These are phyloP conservation scores for Strombidium stylifer DNA, from an alignment of 73 alveolate genomes.

Conservation along the genomic window DNA sequence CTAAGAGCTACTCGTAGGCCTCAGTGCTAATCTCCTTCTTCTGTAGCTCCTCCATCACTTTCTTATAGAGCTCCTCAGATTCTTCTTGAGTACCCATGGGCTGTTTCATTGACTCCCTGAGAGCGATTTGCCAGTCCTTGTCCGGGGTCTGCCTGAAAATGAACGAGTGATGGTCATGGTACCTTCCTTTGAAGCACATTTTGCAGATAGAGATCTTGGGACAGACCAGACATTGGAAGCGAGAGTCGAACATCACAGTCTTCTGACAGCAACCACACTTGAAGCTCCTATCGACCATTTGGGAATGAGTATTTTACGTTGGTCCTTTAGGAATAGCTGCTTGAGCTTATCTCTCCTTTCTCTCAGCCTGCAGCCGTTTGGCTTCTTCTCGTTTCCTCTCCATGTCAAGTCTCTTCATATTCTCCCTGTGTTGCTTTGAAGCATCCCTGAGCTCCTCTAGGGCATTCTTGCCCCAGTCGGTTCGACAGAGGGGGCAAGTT, in stretches of 20 bases:
- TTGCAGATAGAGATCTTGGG: slow-evolving; percentile 32
- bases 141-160: slow-evolving; percentile 33
- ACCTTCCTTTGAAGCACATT: slow-evolving; percentile 30
- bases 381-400: background rate
- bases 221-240: slow-evolving; percentile 38
- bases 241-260: slow-evolving; percentile 32
- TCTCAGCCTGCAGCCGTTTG: background rate
- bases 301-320: background rate
- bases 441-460: slow-evolving; percentile 46
- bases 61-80: slow-evolving; percentile 37
- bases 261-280: slow-evolving; percentile 54
- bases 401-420: background rate
- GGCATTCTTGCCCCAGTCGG: slow-evolving; percentile 63
- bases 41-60: slow-evolving; percentile 42
- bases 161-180: slow-evolving; percentile 37
- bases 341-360: background rate
- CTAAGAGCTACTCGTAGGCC: slow-evolving; percentile 43
- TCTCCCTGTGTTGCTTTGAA: slow-evolving; percentile 9
- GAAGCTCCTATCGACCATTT: slow-evolving; percentile 31
- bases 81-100: background rate
- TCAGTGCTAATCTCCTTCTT: slow-evolving; percentile 44
- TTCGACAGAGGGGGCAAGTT: slow-evolving; percentile 56
- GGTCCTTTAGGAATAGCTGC: background rate
- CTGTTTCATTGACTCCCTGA: no score
- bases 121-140: slow-evolving; percentile 29